phyloP scores from a whole-genome alignment of 306 rosid genomes.

The Crotalaria pallida region DNA sequence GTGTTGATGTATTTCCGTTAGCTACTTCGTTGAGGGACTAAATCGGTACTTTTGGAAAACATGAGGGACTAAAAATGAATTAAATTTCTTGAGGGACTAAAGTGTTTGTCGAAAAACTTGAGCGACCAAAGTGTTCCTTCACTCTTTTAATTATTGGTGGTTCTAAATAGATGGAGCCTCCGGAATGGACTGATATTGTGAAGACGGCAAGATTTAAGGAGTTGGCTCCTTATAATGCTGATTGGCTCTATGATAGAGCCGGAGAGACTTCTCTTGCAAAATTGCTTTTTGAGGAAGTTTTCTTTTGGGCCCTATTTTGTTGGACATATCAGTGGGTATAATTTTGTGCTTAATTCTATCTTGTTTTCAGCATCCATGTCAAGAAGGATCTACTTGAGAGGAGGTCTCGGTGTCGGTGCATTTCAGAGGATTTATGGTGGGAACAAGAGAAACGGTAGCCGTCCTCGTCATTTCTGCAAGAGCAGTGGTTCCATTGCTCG shows the following conservation, averaged over 20 bases:
- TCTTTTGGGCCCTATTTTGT: background rate
- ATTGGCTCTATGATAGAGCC: constrained; percentile 61
- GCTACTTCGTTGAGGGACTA: too few relatives aligned
- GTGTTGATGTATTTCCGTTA: too few relatives aligned
- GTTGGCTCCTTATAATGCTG: constrained; percentile 69
- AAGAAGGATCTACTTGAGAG: constrained; percentile 69
- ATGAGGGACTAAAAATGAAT: too few relatives aligned
- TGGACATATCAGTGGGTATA: background rate
- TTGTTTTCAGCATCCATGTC: constrained; percentile 58
- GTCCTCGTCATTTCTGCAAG: constrained; percentile 70
- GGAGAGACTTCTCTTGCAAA: constrained; percentile 25
- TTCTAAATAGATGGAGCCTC: constrained; percentile 51
- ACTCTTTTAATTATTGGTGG: background rate
- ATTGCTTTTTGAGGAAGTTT: background rate
- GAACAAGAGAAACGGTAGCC: constrained; percentile 69
- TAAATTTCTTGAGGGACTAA: too few relatives aligned
- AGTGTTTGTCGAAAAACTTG: too few relatives aligned
- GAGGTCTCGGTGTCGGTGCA: constrained; percentile 76
- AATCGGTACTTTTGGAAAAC: too few relatives aligned
- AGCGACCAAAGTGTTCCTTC: too few relatives aligned
- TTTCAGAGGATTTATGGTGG: constrained; percentile 71
- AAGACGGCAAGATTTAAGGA: constrained; percentile 67
- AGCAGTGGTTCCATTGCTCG: constrained; percentile 73
- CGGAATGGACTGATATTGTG: constrained; percentile 63
- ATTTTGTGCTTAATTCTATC: background rate